phyloP scores from a whole-genome alignment of 352 stramenopile species.

The Globisporangium nunn region DNA sequence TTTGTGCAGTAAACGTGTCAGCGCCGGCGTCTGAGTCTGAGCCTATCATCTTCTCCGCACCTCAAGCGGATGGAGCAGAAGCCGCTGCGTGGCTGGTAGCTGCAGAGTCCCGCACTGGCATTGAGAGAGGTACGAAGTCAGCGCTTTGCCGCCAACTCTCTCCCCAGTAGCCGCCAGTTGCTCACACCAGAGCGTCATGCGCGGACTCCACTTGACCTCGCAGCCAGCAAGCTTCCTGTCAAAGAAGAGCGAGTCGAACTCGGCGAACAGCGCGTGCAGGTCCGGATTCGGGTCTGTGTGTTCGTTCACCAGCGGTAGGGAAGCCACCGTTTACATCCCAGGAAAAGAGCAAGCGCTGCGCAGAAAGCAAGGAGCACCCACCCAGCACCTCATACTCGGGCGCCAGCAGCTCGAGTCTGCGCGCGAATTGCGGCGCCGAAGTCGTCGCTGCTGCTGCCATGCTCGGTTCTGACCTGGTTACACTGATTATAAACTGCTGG shows the following conservation, averaged over 20 bases:
- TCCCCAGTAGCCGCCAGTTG: neutral
- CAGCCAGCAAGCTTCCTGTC: slow-evolving; percentile 63
- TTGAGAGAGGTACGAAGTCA: neutral
- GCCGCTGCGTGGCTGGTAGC: slow-evolving; percentile 57
- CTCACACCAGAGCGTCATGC: slow-evolving; percentile 82
- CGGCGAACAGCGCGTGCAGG: slow-evolving; percentile 65
- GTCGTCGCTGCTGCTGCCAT: neutral
- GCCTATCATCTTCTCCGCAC: slow-evolving; percentile 16
- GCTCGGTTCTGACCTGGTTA: neutral
- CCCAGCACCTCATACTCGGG: slow-evolving; percentile 68
- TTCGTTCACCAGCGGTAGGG: neutral
- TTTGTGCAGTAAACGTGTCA: slow-evolving; percentile 26
- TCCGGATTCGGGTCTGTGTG: slow-evolving; percentile 72
- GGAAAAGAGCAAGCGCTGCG: neutral
- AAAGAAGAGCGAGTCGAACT: slow-evolving; percentile 84
- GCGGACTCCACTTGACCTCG: slow-evolving; percentile 86
- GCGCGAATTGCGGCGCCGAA: neutral
- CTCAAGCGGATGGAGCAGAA: slow-evolving; percentile 84
- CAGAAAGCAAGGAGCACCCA: slow-evolving; percentile 6
- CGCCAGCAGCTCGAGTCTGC: slow-evolving; percentile 41
- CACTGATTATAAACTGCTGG: too few relatives aligned
- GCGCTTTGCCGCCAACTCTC: neutral
- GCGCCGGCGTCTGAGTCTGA: too few relatives aligned
- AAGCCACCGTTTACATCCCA: neutral
- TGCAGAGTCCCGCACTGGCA: slow-evolving; percentile 69